Conservation (phyloP, 2,329 filamentous ascomycete species). For the Graphium sp. region DNA sequence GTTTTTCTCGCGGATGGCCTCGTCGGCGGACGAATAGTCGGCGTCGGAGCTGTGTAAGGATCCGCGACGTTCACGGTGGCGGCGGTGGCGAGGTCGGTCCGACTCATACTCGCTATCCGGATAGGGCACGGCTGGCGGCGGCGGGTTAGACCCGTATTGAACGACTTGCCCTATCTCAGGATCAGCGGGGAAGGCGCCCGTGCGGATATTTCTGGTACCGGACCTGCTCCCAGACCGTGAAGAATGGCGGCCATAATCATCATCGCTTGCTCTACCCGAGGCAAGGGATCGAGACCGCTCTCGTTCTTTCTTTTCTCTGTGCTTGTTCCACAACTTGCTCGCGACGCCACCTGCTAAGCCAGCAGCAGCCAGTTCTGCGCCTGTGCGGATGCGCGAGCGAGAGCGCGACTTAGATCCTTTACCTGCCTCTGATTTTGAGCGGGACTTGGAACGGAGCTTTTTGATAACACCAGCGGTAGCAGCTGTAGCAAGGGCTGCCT, state of each 20-base stretch:
- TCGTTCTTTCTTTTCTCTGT: conserved; percentile 30
- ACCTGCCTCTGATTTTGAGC: conserved; percentile 14
- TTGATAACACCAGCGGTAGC: conserved; percentile 41
- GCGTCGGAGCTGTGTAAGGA: conserved; percentile 9
- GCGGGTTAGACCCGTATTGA: conserved; percentile 45
- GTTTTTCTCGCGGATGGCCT: conserved; percentile 1
- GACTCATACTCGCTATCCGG: conserved; percentile 9
- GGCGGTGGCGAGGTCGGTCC: conserved; percentile 9
- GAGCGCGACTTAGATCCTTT: conserved; percentile 14
- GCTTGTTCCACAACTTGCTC: conserved; percentile 42
- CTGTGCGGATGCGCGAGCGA: conserved; percentile 19
- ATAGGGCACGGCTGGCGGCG: conserved; percentile 22
- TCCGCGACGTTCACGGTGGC: conserved; percentile 8
- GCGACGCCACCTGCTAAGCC: conserved; percentile 43
- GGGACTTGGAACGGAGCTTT: conserved; percentile 34
- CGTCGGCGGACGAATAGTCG: conserved; percentile 14
- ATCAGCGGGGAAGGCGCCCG: conserved; percentile 37
- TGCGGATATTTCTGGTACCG: conserved; percentile 29
- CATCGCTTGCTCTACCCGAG: conserved; percentile 6
- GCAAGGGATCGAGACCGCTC: conserved; percentile 7
- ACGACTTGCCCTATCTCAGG: conserved; percentile 52
- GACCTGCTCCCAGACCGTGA: conserved; percentile 29
- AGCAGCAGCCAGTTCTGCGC: conserved; percentile 43
- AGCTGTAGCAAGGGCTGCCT: conserved; percentile 39
- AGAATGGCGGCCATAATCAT: conserved; percentile 2